Conservation (phyloP, 176 grass and related monocot species). For the Guadua angustifolia region DNA sequence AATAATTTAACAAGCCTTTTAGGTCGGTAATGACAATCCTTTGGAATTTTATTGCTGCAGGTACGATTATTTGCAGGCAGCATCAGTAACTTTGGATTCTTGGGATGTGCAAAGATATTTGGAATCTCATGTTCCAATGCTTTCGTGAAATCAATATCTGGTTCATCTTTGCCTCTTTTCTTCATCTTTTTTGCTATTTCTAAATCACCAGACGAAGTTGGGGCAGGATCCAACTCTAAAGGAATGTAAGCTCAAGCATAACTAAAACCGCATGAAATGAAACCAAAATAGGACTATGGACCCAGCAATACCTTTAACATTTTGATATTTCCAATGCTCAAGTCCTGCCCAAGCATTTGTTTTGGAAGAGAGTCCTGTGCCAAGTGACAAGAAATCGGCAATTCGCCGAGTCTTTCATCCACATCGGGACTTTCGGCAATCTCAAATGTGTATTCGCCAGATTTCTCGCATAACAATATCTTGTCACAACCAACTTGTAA, state of each 20-base stretch:
- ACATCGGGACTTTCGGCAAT: slow-evolving; percentile 43
- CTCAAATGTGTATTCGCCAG: slow-evolving; percentile 57
- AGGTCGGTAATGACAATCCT: slow-evolving; percentile 89
- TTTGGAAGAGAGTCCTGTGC: slow-evolving; percentile 72
- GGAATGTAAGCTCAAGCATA: slow-evolving; percentile 24
- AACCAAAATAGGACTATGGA: slow-evolving; percentile 22
- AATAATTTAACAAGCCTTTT: slow-evolving; percentile 96
- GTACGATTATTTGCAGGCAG: slow-evolving; percentile 59
- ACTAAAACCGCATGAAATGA: slow-evolving; percentile 16
- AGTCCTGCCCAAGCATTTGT: slow-evolving; percentile 99
- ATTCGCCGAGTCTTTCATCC: slow-evolving; percentile 71
- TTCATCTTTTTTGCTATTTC: slow-evolving; percentile 65
- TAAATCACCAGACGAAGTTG: slow-evolving; percentile 48
- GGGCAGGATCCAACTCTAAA: slow-evolving; percentile 57
- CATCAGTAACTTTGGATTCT: slow-evolving; percentile 72
- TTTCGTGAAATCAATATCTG: slow-evolving; percentile 82
- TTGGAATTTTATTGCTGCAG: slow-evolving; percentile 77
- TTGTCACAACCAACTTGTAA: neutral
- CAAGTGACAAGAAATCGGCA: slow-evolving; percentile 74
- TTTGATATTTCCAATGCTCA: slow-evolving; percentile 95
- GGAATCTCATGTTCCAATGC: slow-evolving; percentile 62
- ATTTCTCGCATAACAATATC: slow-evolving; percentile 56
- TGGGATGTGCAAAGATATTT: slow-evolving; percentile 73
- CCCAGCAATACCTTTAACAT: slow-evolving; percentile 69
- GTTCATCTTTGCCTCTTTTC: slow-evolving; percentile 58